Base-by-base conservation (phyloP, 345 rosid species). In the Aquilaria yunnanensis region DNA sequence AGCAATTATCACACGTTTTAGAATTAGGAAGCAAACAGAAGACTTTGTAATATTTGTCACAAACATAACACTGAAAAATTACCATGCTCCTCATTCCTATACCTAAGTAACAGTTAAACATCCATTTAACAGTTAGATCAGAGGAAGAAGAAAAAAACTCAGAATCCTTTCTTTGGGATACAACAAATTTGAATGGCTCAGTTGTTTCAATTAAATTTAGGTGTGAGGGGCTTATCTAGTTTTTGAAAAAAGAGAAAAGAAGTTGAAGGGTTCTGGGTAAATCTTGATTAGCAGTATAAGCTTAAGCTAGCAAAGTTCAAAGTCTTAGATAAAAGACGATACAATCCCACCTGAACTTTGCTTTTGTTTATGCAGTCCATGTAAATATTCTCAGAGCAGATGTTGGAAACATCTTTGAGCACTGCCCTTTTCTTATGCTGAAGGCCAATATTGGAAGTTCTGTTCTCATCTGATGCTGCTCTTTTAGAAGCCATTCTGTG, bases 381-480 rank as follows among this genome's bases (percentile, higher is more conserved):
- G 69, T 65, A 54, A 10, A 72, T 62, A 63, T 62, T 61, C 45
- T 68, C 83, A 51, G 60, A n/a, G 57, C 45, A 33, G 60, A 72
- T 48, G 77, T 86, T 90, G 9, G 87, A 79, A 32, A 86, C 95
- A 73, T 94, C 96, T 81, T 74, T 78, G 10, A 94, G 91, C 57
- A 83, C 89, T 1, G 87, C 82, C 75, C 96, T 88, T 70, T 78
- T 86, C 83, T 94, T 94, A 67, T 76, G 79, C 72, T 78, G 84
- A 77, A 74, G 59, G 63, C 68, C 65, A 57, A 72, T 71, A 47
- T 56, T 50, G 46, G 73, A 64, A 67, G 74, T 46, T 72, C 72
- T 73, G 62, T 72, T 76, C 77, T 78, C 84, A n/a, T 79, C 85
- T 5, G 66, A 68, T 29, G 77, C 73, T 68, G 84, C 66, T 79